Percentiles rank a stretch among this genome's conserved stretches.
Conservation (phyloP, 1,284 basidiomycete species). For the Earliella scabrosa region DNA sequence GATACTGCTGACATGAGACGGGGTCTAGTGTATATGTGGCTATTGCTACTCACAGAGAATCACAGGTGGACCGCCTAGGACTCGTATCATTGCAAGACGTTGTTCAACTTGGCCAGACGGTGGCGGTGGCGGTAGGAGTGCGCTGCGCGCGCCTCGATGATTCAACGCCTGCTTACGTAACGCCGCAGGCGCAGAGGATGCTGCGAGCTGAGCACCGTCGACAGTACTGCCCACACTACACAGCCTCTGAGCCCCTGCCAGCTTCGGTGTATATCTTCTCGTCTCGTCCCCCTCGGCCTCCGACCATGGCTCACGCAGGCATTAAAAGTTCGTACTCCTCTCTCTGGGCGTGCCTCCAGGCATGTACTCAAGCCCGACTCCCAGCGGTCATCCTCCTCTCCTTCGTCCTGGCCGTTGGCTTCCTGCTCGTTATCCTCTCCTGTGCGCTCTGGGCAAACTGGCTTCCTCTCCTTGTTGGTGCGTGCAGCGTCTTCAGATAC, state of each 20-base stretch:
- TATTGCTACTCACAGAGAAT: no score
- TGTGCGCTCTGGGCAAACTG: constrained; percentile 98
- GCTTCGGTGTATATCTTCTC: constrained; percentile 12
- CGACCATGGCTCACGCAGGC: constrained; percentile 34
- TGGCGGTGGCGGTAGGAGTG: no score
- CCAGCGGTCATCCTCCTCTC: constrained; percentile 92
- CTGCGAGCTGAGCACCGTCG: not conserved
- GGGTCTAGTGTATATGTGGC: no score
- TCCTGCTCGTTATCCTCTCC: constrained; percentile 96
- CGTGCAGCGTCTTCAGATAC: constrained; percentile 34
- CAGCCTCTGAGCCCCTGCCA: no score
- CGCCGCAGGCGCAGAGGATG: not conserved
- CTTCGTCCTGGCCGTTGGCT: constrained; percentile 96
- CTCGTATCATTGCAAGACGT: not conserved
- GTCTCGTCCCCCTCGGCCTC: not conserved
- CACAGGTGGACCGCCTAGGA: no score
- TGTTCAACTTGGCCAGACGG: no score
- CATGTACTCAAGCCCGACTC: constrained; percentile 19
- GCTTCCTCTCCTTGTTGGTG: constrained; percentile 96
- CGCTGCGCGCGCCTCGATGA: no score
- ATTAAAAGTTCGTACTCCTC: constrained; percentile 35
- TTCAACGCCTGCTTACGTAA: constrained; percentile 10
- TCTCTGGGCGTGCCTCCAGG: constrained; percentile 5
- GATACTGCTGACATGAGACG: not conserved
- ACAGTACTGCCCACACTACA: constrained; percentile 1